phyloP scores from a whole-genome alignment of 495 filamentous ascomycete species.

The Jackrogersella minutella region DNA sequence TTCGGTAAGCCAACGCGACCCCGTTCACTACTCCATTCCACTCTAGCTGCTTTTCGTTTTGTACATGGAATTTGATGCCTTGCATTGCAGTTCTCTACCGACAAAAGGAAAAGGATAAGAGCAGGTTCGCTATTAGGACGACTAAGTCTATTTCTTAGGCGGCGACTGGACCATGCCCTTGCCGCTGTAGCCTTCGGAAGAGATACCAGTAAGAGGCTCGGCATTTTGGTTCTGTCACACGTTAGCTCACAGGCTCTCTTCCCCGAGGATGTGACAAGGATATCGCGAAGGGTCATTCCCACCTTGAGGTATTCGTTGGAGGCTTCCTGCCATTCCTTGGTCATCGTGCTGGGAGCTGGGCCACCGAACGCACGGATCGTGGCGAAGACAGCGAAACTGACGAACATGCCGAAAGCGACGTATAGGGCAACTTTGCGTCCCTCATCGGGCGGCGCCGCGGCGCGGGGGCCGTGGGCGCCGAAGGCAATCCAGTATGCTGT shows the following conservation, averaged over 20 bases:
- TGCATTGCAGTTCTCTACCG: constrained; percentile 43
- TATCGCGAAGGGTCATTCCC: constrained; percentile 13
- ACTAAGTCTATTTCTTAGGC: constrained; percentile 46
- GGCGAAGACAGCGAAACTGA: constrained; percentile 71
- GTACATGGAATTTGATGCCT: constrained; percentile 30
- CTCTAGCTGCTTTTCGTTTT: constrained; percentile 34
- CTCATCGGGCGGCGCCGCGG: constrained; percentile 82
- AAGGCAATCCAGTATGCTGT: constrained; percentile 99
- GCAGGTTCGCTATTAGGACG: constrained; percentile 2
- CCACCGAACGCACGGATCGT: constrained; percentile 69
- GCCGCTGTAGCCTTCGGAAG: constrained; percentile 80
- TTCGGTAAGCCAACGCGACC: constrained; percentile 34
- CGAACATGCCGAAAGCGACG: constrained; percentile 67
- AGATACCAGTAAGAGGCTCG: constrained; percentile 89
- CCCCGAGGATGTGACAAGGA: not conserved
- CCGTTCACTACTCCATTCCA: constrained; percentile 33
- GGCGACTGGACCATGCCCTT: constrained; percentile 82
- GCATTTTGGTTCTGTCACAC: constrained; percentile 74
- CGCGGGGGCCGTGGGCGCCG: constrained; percentile 90
- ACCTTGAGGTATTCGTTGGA: constrained; percentile 92
- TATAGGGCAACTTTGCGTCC: constrained; percentile 74
- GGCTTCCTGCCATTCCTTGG: constrained; percentile 91
- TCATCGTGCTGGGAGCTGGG: constrained; percentile 83
- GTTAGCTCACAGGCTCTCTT: constrained; percentile 26
- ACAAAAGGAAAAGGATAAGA: constrained; percentile 49